Percentiles rank a stretch among this genome's conserved stretches.
Conservation (phyloP, 2,329 filamentous ascomycete genomes). For the Samsoniella hepiali region DNA sequence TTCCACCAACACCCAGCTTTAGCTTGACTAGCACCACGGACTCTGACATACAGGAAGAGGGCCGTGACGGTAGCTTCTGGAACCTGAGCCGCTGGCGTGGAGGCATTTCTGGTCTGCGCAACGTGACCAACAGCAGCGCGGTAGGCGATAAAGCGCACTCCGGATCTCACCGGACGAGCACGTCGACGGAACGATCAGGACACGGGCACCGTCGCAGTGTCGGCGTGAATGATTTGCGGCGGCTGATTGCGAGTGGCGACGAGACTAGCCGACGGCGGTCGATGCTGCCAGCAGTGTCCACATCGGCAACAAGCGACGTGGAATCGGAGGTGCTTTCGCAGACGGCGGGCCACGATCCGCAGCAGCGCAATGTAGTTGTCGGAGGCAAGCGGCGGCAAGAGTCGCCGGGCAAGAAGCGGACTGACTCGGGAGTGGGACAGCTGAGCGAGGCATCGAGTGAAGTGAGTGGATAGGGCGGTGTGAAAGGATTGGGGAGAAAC, state of each 20-base stretch:
- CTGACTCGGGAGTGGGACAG: slow-evolving; percentile 34
- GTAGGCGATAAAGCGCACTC: slow-evolving; percentile 22
- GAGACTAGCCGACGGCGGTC: slow-evolving; percentile 30
- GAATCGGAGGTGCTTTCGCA: slow-evolving; percentile 23
- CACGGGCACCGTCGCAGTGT: slow-evolving; percentile 32
- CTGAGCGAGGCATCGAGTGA: slow-evolving; percentile 30
- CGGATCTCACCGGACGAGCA: slow-evolving; percentile 21
- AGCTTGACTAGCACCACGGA: slow-evolving; percentile 40
- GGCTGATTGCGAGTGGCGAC: slow-evolving; percentile 26
- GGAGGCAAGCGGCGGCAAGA: slow-evolving; percentile 19
- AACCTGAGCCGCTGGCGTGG: slow-evolving; percentile 53
- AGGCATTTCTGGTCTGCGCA: slow-evolving; percentile 35
- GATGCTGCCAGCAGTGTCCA: slow-evolving; percentile 25
- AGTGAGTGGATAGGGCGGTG: slow-evolving; percentile 15
- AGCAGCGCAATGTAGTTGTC: not conserved
- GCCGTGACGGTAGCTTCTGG: slow-evolving; percentile 51
- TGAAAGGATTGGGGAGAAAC: not conserved
- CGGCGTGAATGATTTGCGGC: slow-evolving; percentile 28
- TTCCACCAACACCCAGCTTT: slow-evolving; percentile 55
- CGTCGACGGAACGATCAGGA: slow-evolving; percentile 34
- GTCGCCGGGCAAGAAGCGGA: slow-evolving; percentile 29
- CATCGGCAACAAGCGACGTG: slow-evolving; percentile 23
- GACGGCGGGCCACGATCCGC: slow-evolving; percentile 22
- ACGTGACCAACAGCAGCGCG: slow-evolving; percentile 27
- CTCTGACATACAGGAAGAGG: slow-evolving; percentile 39